Base-by-base conservation (phyloP, 2,329 filamentous ascomycete genomes). In the Xylaria sp. region DNA sequence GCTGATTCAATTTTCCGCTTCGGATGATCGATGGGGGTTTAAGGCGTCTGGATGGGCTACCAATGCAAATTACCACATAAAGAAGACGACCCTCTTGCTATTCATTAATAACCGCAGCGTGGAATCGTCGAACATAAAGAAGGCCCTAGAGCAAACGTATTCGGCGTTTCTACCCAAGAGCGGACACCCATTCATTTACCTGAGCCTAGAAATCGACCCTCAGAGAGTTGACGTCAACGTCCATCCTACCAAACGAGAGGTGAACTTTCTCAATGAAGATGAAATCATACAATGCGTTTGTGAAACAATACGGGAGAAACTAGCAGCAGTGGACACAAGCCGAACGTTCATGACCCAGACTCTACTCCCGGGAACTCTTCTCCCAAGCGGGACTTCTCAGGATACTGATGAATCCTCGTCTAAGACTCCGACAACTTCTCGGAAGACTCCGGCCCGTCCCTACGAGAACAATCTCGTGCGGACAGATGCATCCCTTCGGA, bases 61-160 rank as follows among this genome's bases (percentile, higher is more conserved):
- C 60, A 98, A 96, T 80, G 96, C 96, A 52, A 99, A 99, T 76
- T 97, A 98, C 79, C 92, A 92, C 78, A 91, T 94, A 72, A 99
- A 98, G 80, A 92, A 93, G 80, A 98, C 94, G 0, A 92, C 89
- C 0, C 83, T 98, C 25, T 83, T 99, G 3, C 85, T 99, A 0
- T 99, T 99, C 82, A 98, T 99, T 83, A 99, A 99, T 75, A 93
- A 98, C 78, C 91, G 96, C 50, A 91, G 93, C 15, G 96, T 99
- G 10, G 96, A 99, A 73, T 98, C 95, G 0, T 89, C 90, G 0
- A 89, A 90, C 54, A 92, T 99, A 73, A 96, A 94, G 77, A 97
- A 95, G 80, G 92, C 93, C 0, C 81, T 99, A 3, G 96, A 99
- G 80, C 94, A 97, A 77, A 94, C 92, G 0, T 99, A 98, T 79